A percentile compares a stretch with the other conserved stretches of the same genome.
These are phyloP conservation scores for Neonectria magnoliae DNA, from an alignment of 2,329 filamentous ascomycete species.

Conservation along the genomic window DNA sequence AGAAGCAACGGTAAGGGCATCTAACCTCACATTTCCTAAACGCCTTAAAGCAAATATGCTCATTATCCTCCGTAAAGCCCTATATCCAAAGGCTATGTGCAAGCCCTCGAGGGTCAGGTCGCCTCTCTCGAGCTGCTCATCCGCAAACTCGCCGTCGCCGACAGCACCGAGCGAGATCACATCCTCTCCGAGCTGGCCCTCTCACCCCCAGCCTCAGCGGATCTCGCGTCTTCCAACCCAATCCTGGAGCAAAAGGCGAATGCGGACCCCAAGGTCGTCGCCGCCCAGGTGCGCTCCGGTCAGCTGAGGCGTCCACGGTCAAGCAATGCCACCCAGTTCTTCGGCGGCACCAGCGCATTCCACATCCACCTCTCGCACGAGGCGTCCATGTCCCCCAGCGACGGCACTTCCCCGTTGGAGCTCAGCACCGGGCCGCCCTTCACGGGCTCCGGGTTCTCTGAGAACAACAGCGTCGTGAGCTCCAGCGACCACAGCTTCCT, in stretches of 20 bases:
- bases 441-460: conserved; percentile 13
- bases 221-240: conserved; percentile 24
- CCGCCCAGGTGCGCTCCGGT: conserved; percentile 46
- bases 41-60: conserved; percentile 2
- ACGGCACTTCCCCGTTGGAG: conserved; percentile 27
- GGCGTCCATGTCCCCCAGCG: conserved; percentile 33
- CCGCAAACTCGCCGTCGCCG: conserved; percentile 53
- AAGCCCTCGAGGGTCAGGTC: conserved; percentile 59
- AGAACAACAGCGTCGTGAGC: conserved; percentile 29
- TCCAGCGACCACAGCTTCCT: conserved; percentile 42
- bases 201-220: conserved; percentile 31
- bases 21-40: neutral
- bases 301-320: conserved; percentile 52
- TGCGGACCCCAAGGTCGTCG: conserved; percentile 44
- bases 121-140: conserved; percentile 58
- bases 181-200: conserved; percentile 53
- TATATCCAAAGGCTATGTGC: conserved; percentile 57
- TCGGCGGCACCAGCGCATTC: conserved; percentile 59
- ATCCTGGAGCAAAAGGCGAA: conserved; percentile 38
- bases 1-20: conserved; percentile 52
- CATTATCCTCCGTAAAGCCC: conserved; percentile 45
- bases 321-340: conserved; percentile 57
- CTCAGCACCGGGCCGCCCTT: conserved; percentile 22
- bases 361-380: conserved; percentile 50
- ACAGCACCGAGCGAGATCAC: conserved; percentile 51